Conservation (phyloP, 371 early-diverging fungal species). For the Syncephalastrum contaminatum region DNA sequence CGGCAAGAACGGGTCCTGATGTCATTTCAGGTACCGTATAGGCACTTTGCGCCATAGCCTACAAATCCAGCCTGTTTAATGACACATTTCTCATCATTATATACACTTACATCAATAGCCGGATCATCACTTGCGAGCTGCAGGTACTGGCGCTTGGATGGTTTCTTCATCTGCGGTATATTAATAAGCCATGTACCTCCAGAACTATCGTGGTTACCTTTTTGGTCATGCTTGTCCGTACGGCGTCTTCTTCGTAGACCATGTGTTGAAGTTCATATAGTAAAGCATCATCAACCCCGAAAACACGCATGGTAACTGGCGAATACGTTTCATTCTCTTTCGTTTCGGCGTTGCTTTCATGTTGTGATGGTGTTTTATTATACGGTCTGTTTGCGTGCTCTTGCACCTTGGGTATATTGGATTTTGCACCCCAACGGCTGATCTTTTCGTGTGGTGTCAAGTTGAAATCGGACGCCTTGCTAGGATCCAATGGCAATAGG, state of each 20-base stretch:
- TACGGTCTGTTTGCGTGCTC: constrained; percentile 7
- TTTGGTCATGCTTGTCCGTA: constrained; percentile 22
- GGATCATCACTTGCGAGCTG: too few species aligned
- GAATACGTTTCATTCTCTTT: constrained; percentile 11
- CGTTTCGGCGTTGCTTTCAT: background rate
- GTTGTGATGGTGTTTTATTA: background rate
- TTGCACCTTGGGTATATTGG: constrained; percentile 11
- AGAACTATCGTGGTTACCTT: constrained; percentile 13
- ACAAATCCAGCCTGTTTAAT: too few species aligned
- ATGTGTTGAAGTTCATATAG: constrained; percentile 15
- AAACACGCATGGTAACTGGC: constrained; percentile 28
- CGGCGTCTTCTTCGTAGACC: constrained; percentile 17
- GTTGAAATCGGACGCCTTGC: constrained; percentile 20
- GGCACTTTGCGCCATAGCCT: constrained; percentile 26
- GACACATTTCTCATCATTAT: too few species aligned
- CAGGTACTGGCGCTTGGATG: background rate
- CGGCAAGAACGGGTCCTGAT: constrained; percentile 38
- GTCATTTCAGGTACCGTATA: constrained; percentile 35
- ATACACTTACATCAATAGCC: too few species aligned
- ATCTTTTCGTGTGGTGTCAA: constrained; percentile 27
- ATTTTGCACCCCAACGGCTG: constrained; percentile 19
- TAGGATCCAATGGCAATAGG: constrained; percentile 20
- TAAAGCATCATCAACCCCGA: constrained; percentile 10
- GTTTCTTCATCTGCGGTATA: background rate
- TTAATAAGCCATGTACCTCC: too few species aligned